Base-by-base conservation (phyloP, 1,284 basidiomycete genomes). In the Phenoliferia sp. region DNA sequence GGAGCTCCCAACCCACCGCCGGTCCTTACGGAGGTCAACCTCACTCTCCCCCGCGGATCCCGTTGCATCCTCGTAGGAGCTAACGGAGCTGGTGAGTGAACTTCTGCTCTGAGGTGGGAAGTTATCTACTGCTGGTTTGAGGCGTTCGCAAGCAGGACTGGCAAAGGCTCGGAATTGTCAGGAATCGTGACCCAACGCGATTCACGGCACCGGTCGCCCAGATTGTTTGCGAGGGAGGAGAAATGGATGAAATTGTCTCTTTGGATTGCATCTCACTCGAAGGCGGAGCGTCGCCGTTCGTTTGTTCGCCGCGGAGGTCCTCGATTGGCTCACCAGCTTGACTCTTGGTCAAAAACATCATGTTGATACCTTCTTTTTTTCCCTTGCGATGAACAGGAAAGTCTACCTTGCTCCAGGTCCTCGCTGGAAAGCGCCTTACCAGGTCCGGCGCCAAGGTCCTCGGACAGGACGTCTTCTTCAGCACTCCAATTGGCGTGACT, bases 391-490 rank as follows among this genome's bases (percentile, higher is more conserved):
- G 64, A 22, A 26, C 92, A 59, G 95, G 95, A 29, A 99, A 99
- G 80, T 95, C 93, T 32, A 99, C 95, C 1, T 82, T 99, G 22
- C 84, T 99, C 22, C 90, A 96, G 74, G 89, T 99, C 67, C 84
- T 98, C 6, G 95, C 96, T 0, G 95, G 95, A 6, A 99, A 97
- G 80, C 84, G 89, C 26, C 84, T 97, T 72, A 86, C 92, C 52
- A 84, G 80, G 55, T 77, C 80, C 6, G 79, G 85, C 62, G 85
- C 94, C 61, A 82, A 83, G 63, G 86, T 96, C 75, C 85, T 91
- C 73, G 90, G 85, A 31, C 83, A 84, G 69, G 93, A 97, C 78
- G 93, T 96, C 50, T 97, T 97, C 79, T 81, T 81, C 75, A 81
- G 82, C 55, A 81, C 82, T 9, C 83, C 83, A 0, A 76, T 76